Percentiles rank a stretch among this genome's conserved stretches.
Evolutionary conservation across 2,329 filamentous ascomycete genomes (phyloP).

Genomic region (Fusarium pseudocircinatum): DNA sequence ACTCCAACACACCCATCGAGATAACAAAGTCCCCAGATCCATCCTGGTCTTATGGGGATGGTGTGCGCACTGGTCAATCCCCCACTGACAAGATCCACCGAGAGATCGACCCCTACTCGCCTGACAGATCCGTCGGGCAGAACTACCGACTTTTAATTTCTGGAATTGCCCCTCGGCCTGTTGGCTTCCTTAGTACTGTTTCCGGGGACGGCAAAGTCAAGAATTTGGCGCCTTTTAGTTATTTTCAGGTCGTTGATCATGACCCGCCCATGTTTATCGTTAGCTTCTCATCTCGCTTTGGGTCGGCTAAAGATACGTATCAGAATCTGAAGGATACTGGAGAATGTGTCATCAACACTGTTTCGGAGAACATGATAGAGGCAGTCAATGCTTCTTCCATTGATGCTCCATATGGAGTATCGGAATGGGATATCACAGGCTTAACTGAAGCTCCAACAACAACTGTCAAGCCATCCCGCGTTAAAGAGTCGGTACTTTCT

Average conservation of each 20-base stretch:
- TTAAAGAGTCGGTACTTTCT: constrained; percentile 83
- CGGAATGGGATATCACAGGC: constrained; percentile 84
- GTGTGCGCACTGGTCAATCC: constrained; percentile 37
- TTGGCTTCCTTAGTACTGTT: constrained; percentile 67
- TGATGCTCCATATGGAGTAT: constrained; percentile 79
- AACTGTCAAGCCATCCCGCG: constrained; percentile 75
- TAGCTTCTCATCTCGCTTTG: constrained; percentile 57
- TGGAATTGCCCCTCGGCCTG: constrained; percentile 80
- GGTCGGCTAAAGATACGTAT: constrained; percentile 78
- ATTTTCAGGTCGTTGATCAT: constrained; percentile 84
- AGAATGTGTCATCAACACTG: constrained; percentile 88
- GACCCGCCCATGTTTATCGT: constrained; percentile 86
- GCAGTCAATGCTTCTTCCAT: constrained; percentile 83
- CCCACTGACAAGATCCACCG: constrained; percentile 59
- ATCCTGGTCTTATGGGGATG: constrained; percentile 58
- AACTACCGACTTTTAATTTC: constrained; percentile 92
- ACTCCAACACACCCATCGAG: constrained; percentile 29
- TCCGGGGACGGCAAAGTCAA: constrained; percentile 65
- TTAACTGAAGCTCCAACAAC: constrained; percentile 74
- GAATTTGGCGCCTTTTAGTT: constrained; percentile 89
- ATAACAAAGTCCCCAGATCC: constrained; percentile 52
- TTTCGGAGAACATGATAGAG: constrained; percentile 84
- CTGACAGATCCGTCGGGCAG: constrained; percentile 70
- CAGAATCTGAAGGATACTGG: constrained; percentile 75
- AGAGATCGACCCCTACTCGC: constrained; percentile 80